Conservation (phyloP, 805 yeast species). For the Candida maris region DNA sequence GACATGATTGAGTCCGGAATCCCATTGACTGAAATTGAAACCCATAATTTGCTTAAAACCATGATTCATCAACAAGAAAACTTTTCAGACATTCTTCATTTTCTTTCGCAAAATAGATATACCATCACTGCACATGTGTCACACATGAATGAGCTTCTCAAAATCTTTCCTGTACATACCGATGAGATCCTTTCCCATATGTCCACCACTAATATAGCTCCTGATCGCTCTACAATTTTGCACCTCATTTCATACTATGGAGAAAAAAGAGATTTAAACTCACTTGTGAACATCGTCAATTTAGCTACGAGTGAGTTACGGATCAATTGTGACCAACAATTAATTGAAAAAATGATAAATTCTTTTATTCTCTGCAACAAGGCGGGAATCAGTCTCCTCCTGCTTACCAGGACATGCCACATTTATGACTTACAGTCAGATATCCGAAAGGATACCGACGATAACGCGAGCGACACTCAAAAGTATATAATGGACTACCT, state of each 20-base stretch:
- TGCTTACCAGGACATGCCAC: slow-evolving; percentile 10
- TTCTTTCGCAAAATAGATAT: slow-evolving; percentile 1
- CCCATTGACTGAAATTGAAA: slow-evolving; percentile 13
- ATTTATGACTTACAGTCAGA: slow-evolving; percentile 10
- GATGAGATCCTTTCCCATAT: slow-evolving; percentile 6
- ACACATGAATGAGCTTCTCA: slow-evolving; percentile 11
- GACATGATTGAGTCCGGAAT: slow-evolving; percentile 3
- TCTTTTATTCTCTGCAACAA: slow-evolving; percentile 11
- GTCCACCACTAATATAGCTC: slow-evolving; percentile 3
- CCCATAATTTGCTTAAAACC: slow-evolving; percentile 9
- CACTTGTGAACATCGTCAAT: slow-evolving; percentile 6
- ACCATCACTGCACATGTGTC: slow-evolving; percentile 7
- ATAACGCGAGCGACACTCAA: slow-evolving; percentile 5
- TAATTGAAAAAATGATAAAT: slow-evolving; percentile 8
- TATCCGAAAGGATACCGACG: not conserved
- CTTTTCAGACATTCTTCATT: slow-evolving; percentile 3
- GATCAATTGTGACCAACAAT: slow-evolving; percentile 8
- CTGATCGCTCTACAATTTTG: slow-evolving; percentile 12
- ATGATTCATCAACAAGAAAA: not conserved
- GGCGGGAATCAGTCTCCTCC: slow-evolving; percentile 9
- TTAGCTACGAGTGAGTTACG: slow-evolving; percentile 9
- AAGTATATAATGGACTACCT: slow-evolving; percentile 13
- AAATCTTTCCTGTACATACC: not conserved
- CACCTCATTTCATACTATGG: slow-evolving; percentile 7
- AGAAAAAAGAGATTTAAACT: slow-evolving; percentile 2